These are phyloP conservation scores for Ramaria rubella DNA, from an alignment of 768 basidiomycete species.

Conservation along the genomic window DNA sequence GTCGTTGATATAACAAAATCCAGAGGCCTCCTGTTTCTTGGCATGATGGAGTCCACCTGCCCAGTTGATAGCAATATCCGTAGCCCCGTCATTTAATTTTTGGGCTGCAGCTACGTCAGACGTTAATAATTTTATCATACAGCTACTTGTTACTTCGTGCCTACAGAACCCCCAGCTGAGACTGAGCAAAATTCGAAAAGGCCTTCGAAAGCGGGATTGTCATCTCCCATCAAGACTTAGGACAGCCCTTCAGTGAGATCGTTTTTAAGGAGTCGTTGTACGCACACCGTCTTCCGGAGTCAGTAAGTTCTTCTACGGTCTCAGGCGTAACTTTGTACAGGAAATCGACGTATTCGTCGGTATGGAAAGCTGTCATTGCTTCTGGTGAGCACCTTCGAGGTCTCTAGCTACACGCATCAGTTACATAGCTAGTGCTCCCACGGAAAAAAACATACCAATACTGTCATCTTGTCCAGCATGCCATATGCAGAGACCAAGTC, in stretches of 20 bases:
- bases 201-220: conserved; percentile 95
- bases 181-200: conserved; percentile 96
- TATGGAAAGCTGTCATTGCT: conserved; percentile 88
- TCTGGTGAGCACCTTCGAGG: conserved; percentile 67
- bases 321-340: conserved; percentile 85
- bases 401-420: conserved; percentile 34
- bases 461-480: conserved; percentile 88
- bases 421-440: conserved; percentile 22
- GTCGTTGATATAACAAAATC: conserved; percentile 99
- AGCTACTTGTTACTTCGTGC: conserved; percentile 38
- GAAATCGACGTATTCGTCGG: conserved; percentile 97
- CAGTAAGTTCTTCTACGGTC: conserved; percentile 79
- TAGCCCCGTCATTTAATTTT: conserved; percentile 66
- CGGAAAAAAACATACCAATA: conserved; percentile 54
- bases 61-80: conserved; percentile 91
- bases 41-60: conserved; percentile 98
- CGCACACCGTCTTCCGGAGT: conserved; percentile 79
- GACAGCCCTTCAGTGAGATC: not conserved
- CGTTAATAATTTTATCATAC: conserved; percentile 20
- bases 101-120: conserved; percentile 64
- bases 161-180: conserved; percentile 90
- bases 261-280: conserved; percentile 29
- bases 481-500: conserved; percentile 86
- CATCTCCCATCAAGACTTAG: conserved; percentile 68
- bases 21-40: conserved; percentile 95